These are phyloP conservation scores for Fomes fomentarius DNA, from an alignment of 1,284 basidiomycete genomes.

Conservation along the genomic window DNA sequence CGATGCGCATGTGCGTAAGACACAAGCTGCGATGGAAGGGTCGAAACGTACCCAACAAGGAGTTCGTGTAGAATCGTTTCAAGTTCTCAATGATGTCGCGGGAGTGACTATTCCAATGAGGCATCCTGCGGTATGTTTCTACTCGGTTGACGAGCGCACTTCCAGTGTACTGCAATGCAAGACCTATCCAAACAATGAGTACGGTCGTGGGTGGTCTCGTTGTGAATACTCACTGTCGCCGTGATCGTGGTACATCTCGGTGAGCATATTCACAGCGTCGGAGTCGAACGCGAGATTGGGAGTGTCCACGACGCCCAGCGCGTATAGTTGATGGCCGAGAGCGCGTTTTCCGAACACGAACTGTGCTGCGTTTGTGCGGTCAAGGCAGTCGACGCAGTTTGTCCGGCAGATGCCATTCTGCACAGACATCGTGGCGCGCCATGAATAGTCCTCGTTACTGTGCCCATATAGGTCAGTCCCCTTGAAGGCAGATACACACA, in stretches of 20 bases:
- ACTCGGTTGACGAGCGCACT: constrained; percentile 97
- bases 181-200: constrained; percentile 50
- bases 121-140: constrained; percentile 95
- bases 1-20: not conserved
- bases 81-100: constrained; percentile 98
- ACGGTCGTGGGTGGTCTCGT: not conserved
- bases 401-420: constrained; percentile 92
- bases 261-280: constrained; percentile 96
- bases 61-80: constrained; percentile 95
- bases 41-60: constrained; percentile 77
- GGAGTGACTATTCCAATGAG: constrained; percentile 98
- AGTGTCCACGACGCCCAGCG: constrained; percentile 84
- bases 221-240: constrained; percentile 74
- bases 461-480: constrained; percentile 24
- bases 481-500: not conserved
- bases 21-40: not conserved
- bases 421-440: constrained; percentile 74
- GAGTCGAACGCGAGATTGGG: constrained; percentile 92
- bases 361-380: constrained; percentile 97
- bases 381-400: constrained; percentile 96
- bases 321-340: constrained; percentile 94
- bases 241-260: constrained; percentile 99
- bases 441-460: constrained; percentile 34
- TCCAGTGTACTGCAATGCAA: constrained; percentile 96
- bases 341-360: constrained; percentile 98